Percentiles rank a stretch among this genome's conserved stretches.
Conservation (phyloP, 1,284 basidiomycete genomes). For the Cryptococcus jaspeensis region DNA sequence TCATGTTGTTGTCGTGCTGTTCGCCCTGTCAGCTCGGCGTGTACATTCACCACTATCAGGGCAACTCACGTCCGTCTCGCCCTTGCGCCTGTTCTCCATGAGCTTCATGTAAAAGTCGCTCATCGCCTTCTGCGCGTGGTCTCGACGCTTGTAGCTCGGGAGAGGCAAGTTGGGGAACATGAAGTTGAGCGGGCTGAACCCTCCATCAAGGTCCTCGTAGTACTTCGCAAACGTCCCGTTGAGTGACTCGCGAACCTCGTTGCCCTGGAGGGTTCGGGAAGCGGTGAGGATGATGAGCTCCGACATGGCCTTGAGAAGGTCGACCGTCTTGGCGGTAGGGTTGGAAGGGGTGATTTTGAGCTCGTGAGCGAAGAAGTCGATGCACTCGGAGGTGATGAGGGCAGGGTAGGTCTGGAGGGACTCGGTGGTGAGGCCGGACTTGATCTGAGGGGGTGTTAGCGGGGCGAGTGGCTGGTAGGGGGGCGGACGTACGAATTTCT, state of each 20-base stretch:
- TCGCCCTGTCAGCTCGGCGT: not conserved
- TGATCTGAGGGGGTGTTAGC: constrained; percentile 56
- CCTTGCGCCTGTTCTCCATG: constrained; percentile 70
- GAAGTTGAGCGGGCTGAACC: constrained; percentile 89
- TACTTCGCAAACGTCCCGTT: constrained; percentile 83
- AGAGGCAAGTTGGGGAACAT: constrained; percentile 92
- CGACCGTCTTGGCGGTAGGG: constrained; percentile 36
- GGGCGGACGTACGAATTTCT: constrained; percentile 67
- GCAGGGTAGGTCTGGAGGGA: constrained; percentile 88
- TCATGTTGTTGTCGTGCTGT: constrained; percentile 85
- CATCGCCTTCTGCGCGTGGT: constrained; percentile 90
- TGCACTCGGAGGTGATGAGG: constrained; percentile 84
- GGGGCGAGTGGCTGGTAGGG: too few relatives aligned
- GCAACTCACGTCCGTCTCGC: constrained; percentile 55
- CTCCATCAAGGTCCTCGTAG: constrained; percentile 88
- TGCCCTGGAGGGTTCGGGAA: constrained; percentile 86
- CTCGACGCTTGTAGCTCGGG: constrained; percentile 81
- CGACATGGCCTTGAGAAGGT: constrained; percentile 74
- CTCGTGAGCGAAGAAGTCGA: constrained; percentile 62
- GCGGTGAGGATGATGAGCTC: constrained; percentile 96
- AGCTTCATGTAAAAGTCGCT: constrained; percentile 90
- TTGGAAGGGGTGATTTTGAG: constrained; percentile 24
- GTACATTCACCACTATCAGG: too few relatives aligned
- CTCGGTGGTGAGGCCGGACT: constrained; percentile 87
- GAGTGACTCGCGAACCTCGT: constrained; percentile 75